Base-by-base conservation (phyloP, 169 alveolate species). In the Theileria orientalis region DNA sequence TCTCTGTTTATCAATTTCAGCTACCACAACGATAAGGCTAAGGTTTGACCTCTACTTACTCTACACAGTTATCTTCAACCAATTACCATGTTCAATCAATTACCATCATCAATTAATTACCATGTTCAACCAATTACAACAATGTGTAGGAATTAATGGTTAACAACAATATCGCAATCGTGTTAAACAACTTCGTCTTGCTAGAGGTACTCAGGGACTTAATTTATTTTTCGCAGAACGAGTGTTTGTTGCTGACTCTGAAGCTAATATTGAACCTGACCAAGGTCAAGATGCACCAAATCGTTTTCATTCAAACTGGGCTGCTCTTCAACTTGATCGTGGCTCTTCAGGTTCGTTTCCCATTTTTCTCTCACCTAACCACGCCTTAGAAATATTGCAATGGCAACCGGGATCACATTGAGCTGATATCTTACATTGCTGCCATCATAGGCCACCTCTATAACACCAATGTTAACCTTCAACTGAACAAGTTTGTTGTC, bases 261-360 rank as follows among this genome's bases (percentile, higher is more conserved):
- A 82, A 82, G 74, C 69, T 82, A 37, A 82, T 82, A 71, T n/a
- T 69, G 32, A 82, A 82, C 52, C 5, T 82, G 42, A 82, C 89
- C 8, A 82, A 82, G 60, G 35, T 57, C 14, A 19, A 74, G 5
- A 67, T 51, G 32, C 86, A 78, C 23, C 80, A 69, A 37, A 13
- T 67, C 25, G 74, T 69, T 11, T 78, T 78, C 51, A 61, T 71
- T 37, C 32, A 62, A 27, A 52, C 54, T 3, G 86, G 86, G 16
- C 69, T 69, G 16, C 30, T 68, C 25, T 46, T 60, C 67, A 76
- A 60, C 73, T 41, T 76, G 57, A 56, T 76, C 11, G 8, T 30
- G 33, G n/a, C 54, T 6, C 64, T 76, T 9, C 72, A 68, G 77
- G 83, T 73, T 57, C 6, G 44, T 5, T 37, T 5, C 46, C n/a